These are phyloP conservation scores for Psidium guajava DNA, from an alignment of 345 rosid species.

Conservation along the genomic window DNA sequence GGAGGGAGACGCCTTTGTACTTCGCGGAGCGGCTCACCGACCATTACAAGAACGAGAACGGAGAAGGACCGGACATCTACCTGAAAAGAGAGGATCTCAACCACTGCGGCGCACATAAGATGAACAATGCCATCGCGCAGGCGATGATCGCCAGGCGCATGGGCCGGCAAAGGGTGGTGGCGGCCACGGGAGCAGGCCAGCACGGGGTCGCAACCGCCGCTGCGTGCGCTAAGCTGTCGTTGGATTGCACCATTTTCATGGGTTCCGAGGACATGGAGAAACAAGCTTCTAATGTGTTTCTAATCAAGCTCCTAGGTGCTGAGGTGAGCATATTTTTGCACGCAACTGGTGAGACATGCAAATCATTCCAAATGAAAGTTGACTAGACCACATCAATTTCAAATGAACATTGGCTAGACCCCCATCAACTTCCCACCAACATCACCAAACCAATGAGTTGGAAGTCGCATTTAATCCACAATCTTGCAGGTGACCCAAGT, in stretches of 20 bases:
- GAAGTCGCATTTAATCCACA: not conserved
- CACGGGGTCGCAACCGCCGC: conserved; percentile 93
- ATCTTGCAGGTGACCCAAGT: conserved; percentile 42
- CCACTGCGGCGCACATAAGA: conserved; percentile 74
- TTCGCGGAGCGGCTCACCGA: conserved; percentile 54
- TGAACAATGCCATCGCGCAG: conserved; percentile 82
- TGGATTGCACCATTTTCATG: conserved; percentile 67
- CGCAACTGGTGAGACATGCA: not conserved
- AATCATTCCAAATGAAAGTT: not conserved
- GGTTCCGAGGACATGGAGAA: conserved; percentile 52
- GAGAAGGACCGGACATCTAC: conserved; percentile 65
- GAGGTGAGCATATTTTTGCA: conserved; percentile 10
- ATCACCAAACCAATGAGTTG: not conserved
- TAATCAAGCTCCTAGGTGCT: conserved; percentile 61
- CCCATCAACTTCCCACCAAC: not conserved
- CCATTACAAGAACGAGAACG: conserved; percentile 43
- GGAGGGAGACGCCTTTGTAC: conserved; percentile 78
- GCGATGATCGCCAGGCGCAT: conserved; percentile 75
- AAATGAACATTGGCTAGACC: too few species aligned
- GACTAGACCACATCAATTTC: not conserved
- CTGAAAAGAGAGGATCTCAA: conserved; percentile 80
- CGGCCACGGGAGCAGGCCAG: conserved; percentile 84
- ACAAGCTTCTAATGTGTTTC: conserved; percentile 44
- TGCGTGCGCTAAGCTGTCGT: conserved; percentile 57
- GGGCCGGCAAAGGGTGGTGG: conserved; percentile 42